Base-by-base conservation (phyloP, 1,284 basidiomycete genomes). In the Ustilago bromivora region DNA sequence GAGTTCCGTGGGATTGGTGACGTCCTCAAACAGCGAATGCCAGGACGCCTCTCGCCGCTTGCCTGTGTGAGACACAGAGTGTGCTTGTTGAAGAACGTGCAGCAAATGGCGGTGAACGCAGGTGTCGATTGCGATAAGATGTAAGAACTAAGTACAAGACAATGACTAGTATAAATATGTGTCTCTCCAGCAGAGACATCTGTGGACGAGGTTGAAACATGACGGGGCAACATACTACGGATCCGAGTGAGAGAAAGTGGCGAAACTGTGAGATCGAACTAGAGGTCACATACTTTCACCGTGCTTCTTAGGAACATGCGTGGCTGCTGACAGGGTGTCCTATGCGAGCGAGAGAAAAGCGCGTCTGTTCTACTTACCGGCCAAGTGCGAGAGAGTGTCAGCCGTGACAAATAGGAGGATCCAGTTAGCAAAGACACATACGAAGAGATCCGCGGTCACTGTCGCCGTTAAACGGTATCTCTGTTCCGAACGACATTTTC, bases 381-480 rank as follows among this genome's bases (percentile, higher is more conserved):
- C 23, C 23, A 28, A 28, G 38, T 40, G 38, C 15, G 38, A 11
- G 38, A 11, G 38, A 11, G 38, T 40, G 38, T 40, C 11, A 28
- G 23, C 23, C 23, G 47, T 49, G 38, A 57, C 35, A 34, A 41
- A 57, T 38, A 57, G 23, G 47, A 49, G 46, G 57, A 34, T 59
- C 57, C 57, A 58, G 23, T 49, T 23, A 59, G 34, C 46, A 34
- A 55, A 55, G 35, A 28, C 28, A 23, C 28, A 55, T 11, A 55
- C 23, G 19, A 31, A 36, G n/a, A 51, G 43, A 59, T 60, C 58
- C 58, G 58, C 58, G 58, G 47, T 52, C 58, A 59, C 34, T 49
- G 47, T 55, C 51, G 23, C 23, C 23, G 23, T 40, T 40, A 4
- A 13, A 58, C 57, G 57, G 57, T 58, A 58, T 58, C 57, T 58